Percentiles rank a stretch among this genome's conserved stretches.
These are phyloP conservation scores for Oleoguttula mirabilis DNA, from an alignment of 495 filamentous ascomycete species.

Conservation along the genomic window DNA sequence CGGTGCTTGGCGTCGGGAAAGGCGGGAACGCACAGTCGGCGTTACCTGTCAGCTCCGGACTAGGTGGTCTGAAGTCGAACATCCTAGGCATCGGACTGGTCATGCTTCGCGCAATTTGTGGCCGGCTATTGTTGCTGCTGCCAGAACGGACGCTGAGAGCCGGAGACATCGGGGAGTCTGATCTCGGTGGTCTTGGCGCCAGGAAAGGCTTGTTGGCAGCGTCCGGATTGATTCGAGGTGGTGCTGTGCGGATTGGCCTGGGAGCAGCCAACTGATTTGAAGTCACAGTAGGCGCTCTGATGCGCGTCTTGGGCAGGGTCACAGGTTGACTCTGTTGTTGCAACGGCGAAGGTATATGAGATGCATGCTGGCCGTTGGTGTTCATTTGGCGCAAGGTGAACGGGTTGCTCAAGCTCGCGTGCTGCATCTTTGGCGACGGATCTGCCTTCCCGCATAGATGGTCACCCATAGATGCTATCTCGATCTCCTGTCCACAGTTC, in stretches of 20 bases:
- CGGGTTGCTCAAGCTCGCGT: conserved; percentile 6
- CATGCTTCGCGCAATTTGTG: conserved; percentile 35
- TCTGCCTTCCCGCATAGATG: conserved; percentile 51
- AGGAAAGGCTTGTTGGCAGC: conserved; percentile 40
- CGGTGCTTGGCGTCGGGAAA: conserved; percentile 40
- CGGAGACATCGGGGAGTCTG: conserved; percentile 23
- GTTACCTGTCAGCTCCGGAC: conserved; percentile 32
- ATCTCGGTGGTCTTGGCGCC: conserved; percentile 17
- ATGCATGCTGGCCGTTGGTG: conserved; percentile 9
- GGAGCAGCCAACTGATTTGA: conserved; percentile 14
- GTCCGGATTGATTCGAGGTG: conserved; percentile 43
- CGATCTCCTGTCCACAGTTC: conserved; percentile 68
- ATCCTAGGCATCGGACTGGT: conserved; percentile 34
- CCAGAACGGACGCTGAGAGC: conserved; percentile 24
- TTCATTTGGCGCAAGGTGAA: conserved; percentile 18
- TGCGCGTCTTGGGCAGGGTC: conserved; percentile 2
- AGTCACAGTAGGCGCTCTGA: conserved; percentile 9
- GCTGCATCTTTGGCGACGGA: neutral
- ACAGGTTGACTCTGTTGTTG: conserved; percentile 11
- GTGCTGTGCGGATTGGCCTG: conserved; percentile 24
- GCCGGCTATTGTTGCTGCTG: conserved; percentile 48
- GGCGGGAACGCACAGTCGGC: conserved; percentile 50
- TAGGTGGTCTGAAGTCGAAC: conserved; percentile 30
- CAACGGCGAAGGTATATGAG: conserved; percentile 8
- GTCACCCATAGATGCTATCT: conserved; percentile 86